Conservation (phyloP, 1,139 yeast species). For the Geotrichum klebahnii region DNA sequence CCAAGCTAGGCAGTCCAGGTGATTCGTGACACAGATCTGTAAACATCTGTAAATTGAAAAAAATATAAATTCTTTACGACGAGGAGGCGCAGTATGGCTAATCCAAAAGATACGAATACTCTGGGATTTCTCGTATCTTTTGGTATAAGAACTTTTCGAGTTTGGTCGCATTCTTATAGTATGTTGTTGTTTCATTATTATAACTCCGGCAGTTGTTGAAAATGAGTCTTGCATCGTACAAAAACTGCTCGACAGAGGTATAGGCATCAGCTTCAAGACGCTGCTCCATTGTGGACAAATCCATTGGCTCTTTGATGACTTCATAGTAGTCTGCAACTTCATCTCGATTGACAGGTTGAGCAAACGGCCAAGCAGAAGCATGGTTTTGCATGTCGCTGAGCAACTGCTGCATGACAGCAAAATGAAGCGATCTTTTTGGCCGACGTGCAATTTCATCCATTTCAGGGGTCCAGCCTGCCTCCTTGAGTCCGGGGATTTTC, state of each 20-base stretch:
- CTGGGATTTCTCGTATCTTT: conserved; percentile 79
- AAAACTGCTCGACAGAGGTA: conserved; percentile 83
- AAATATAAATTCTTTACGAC: no score
- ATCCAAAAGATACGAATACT: conserved; percentile 54
- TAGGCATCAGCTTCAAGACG: conserved; percentile 89
- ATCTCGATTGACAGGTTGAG: conserved; percentile 84
- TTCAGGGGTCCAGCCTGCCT: conserved; percentile 97
- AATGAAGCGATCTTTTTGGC: conserved; percentile 93
- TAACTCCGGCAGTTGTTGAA: conserved; percentile 88
- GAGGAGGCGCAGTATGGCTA: no score
- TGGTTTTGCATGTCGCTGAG: conserved; percentile 86
- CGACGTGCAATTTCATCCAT: conserved; percentile 95
- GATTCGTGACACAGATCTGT: no score
- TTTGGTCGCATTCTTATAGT: conserved; percentile 85
- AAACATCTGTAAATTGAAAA: no score
- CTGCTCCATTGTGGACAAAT: conserved; percentile 78
- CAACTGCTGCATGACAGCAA: conserved; percentile 85
- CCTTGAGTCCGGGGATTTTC: conserved; percentile 80
- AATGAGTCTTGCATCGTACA: conserved; percentile 79
- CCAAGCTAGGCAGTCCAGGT: no score
- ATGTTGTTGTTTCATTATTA: conserved; percentile 85
- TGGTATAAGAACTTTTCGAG: conserved; percentile 80
- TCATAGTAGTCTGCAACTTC: conserved; percentile 97
- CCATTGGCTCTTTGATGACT: conserved; percentile 96
- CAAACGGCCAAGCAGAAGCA: conserved; percentile 98